A percentile compares a stretch with the other conserved stretches of the same genome.
phyloP scores from a whole-genome alignment of 2,329 filamentous ascomycete genomes.

The Calonectria naviculata region DNA sequence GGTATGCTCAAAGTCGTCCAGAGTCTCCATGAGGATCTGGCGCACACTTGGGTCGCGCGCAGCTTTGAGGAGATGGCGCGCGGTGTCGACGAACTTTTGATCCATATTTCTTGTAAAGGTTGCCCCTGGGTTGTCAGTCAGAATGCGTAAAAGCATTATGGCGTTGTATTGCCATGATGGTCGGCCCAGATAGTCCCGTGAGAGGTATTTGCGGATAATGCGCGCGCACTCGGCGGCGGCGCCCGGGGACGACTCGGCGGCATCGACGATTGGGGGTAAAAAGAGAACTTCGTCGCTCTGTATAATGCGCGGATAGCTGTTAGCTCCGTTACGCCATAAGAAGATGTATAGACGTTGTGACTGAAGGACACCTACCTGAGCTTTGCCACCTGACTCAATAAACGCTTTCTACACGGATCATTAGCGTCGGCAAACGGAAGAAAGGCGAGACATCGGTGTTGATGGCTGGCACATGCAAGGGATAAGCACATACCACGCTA shows the following conservation, averaged over 20 bases:
- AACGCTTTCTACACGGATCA: slow-evolving; percentile 72
- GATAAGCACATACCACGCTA: slow-evolving; percentile 69
- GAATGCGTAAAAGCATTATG: slow-evolving; percentile 93
- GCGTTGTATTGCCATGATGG: slow-evolving; percentile 92
- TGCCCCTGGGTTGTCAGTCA: slow-evolving; percentile 89
- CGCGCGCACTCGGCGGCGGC: slow-evolving; percentile 86
- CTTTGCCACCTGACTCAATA: slow-evolving; percentile 78
- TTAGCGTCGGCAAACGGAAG: slow-evolving; percentile 34
- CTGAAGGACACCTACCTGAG: slow-evolving; percentile 55
- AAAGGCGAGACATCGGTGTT: slow-evolving; percentile 1
- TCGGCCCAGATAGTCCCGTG: slow-evolving; percentile 73
- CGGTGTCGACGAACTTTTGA: slow-evolving; percentile 80
- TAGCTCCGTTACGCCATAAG: slow-evolving; percentile 6
- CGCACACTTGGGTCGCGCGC: slow-evolving; percentile 81
- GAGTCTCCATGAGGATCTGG: slow-evolving; percentile 87
- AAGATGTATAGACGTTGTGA: background rate
- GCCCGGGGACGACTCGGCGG: slow-evolving; percentile 89
- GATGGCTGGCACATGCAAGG: slow-evolving; percentile 13
- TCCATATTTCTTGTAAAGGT: slow-evolving; percentile 94
- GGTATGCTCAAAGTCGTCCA: slow-evolving; percentile 80
- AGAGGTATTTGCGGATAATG: slow-evolving; percentile 84
- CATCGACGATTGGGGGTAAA: slow-evolving; percentile 92
- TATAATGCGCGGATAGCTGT: background rate
- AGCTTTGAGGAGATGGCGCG: slow-evolving; percentile 79
- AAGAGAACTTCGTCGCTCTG: slow-evolving; percentile 91